phyloP scores from a whole-genome alignment of 768 basidiomycete species.

The Amanita inopinata region DNA sequence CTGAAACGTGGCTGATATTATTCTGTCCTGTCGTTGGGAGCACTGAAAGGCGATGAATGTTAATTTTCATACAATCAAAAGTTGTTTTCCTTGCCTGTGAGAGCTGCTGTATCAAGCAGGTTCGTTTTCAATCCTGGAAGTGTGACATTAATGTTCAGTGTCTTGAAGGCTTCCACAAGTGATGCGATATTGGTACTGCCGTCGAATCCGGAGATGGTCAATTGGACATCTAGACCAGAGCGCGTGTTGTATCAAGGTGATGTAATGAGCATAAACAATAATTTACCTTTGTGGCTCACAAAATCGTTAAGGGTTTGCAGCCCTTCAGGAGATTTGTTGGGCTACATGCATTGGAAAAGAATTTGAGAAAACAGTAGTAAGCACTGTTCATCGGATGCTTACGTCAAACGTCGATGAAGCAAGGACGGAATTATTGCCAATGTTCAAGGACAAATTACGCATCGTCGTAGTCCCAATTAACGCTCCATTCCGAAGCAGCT shows the following conservation, averaged over 20 bases:
- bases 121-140: constrained; percentile 53
- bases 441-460: constrained; percentile 46
- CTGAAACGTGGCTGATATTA: constrained; percentile 57
- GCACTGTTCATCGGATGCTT: constrained; percentile 14
- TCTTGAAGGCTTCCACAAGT: constrained; percentile 49
- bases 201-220: constrained; percentile 48
- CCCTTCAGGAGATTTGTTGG: constrained; percentile 52
- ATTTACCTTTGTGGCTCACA: constrained; percentile 47
- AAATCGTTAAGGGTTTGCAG: constrained; percentile 59
- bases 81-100: constrained; percentile 31
- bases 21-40: constrained; percentile 56
- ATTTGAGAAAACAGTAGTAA: neutral
- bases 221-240: constrained; percentile 34
- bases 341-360: constrained; percentile 22
- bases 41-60: constrained; percentile 25
- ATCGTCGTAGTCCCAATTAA: constrained; percentile 52
- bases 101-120: constrained; percentile 44
- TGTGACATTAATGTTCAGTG: constrained; percentile 42
- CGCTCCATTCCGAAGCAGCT: constrained; percentile 41
- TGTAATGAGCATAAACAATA: neutral
- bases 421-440: constrained; percentile 49
- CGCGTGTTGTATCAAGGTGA: neutral
- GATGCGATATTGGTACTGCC: constrained; percentile 53
- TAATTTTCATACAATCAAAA: constrained; percentile 1
- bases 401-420: constrained; percentile 45